Conservation (phyloP, 129 eudicot species). For the Calendula officinalis region DNA sequence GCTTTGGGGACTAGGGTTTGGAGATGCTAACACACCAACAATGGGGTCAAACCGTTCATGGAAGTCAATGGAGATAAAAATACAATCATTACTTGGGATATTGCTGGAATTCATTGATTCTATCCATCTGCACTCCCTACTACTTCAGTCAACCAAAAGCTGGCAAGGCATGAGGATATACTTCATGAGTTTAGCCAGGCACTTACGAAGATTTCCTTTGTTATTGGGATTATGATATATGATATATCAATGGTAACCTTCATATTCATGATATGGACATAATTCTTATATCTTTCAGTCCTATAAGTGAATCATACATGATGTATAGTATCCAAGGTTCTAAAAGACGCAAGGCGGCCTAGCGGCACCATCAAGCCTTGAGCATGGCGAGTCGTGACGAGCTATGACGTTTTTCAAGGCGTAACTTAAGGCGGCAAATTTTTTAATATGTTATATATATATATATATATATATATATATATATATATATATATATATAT, state of each 20-base stretch:
- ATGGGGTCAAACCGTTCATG: constrained; percentile 83
- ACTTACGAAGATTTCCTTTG: constrained; percentile 18
- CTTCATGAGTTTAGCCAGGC: constrained; percentile 98
- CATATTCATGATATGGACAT: constrained; percentile 3
- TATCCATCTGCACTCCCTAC: constrained; percentile 87
- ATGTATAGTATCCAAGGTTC: no score
- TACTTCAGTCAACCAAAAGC: constrained; percentile 88
- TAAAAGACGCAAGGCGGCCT: no score
- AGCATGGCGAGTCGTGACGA: no score
- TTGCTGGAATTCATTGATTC: constrained; percentile 89
- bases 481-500: no score
- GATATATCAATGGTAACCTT: no score
- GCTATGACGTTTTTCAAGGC: no score
- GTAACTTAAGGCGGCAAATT: no score
- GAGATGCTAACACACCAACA: constrained; percentile 74
- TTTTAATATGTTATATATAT: no score
- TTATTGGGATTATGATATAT: no score
- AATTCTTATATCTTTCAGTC: not conserved
- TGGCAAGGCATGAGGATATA: constrained; percentile 96
- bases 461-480: no score
- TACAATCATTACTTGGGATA: constrained; percentile 88
- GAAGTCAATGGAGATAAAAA: constrained; percentile 99
- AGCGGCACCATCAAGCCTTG: no score
- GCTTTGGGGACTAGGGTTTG: constrained; percentile 48
- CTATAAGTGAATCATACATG: no score